phyloP scores from a whole-genome alignment of 805 yeast genomes.

The Lipomyces oligophaga region DNA sequence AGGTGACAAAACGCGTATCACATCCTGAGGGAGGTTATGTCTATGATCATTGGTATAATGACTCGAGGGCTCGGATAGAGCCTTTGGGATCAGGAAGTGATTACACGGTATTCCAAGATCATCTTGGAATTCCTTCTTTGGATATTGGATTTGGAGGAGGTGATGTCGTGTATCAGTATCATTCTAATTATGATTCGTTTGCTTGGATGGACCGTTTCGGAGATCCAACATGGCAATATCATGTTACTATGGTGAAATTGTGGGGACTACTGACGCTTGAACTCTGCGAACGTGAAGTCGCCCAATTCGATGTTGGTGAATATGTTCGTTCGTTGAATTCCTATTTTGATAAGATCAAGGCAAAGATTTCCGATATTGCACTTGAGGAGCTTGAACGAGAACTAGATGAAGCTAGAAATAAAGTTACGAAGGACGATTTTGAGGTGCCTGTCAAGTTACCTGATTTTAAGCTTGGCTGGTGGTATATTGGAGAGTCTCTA shows the following conservation, averaged over 20 bases:
- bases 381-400: slow-evolving; percentile 2
- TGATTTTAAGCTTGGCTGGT: slow-evolving; percentile 24
- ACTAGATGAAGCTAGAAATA: slow-evolving; percentile 1
- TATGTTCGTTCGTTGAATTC: slow-evolving; percentile 42
- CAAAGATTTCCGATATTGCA: slow-evolving; percentile 38
- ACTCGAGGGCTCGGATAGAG: slow-evolving; percentile 39
- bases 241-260: slow-evolving; percentile 53
- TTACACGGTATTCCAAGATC: slow-evolving; percentile 46
- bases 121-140: slow-evolving; percentile 45
- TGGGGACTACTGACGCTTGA: slow-evolving; percentile 50
- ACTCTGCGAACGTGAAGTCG: slow-evolving; percentile 48
- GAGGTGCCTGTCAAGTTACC: slow-evolving; percentile 16
- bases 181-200: slow-evolving; percentile 56
- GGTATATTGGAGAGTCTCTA: slow-evolving; percentile 26
- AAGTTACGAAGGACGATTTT: not conserved
- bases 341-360: slow-evolving; percentile 41
- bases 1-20: slow-evolving; percentile 44
- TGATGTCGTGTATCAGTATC: slow-evolving; percentile 58
- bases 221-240: slow-evolving; percentile 60
- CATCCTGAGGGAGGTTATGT: slow-evolving; percentile 45
- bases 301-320: slow-evolving; percentile 42
- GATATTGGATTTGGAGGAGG: slow-evolving; percentile 52
- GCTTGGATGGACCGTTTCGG: slow-evolving; percentile 64
- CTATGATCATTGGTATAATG: slow-evolving; percentile 38
- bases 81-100: slow-evolving; percentile 71